A percentile compares a stretch with the other conserved stretches of the same genome.
phyloP scores from a whole-genome alignment of 805 yeast genomes.

The Hanseniaspora hatyaiensis region DNA sequence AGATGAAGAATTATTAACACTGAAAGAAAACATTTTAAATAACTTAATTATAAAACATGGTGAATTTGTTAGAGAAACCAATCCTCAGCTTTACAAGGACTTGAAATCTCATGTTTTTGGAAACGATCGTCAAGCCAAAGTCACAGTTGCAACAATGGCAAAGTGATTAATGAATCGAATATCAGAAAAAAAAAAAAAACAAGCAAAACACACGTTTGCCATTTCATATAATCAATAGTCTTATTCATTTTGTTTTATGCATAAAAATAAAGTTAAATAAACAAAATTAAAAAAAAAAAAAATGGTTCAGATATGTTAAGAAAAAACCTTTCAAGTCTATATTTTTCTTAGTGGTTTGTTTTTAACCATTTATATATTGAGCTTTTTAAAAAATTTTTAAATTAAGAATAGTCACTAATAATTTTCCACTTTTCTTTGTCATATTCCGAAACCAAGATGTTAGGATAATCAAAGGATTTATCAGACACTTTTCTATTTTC shows the following conservation, averaged over 20 bases:
- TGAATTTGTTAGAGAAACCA: conserved; percentile 12
- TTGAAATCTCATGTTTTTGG: conserved; percentile 11
- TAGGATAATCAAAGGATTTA: conserved; percentile 13
- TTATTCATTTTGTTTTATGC: no score
- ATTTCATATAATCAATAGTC: no score
- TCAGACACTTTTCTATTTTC: conserved; percentile 10
- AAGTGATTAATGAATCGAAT: neutral
- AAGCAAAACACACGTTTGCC: no score
- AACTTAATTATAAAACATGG: conserved; percentile 13
- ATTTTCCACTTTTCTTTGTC: conserved; percentile 30
- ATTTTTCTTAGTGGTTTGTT: no score
- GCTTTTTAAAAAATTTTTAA: no score
- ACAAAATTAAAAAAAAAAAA: no score
- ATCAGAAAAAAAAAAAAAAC: no score
- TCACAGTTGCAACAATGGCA: conserved; percentile 12
- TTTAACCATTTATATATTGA: neutral
- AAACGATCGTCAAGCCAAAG: conserved; percentile 4
- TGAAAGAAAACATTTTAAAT: conserved; percentile 10
- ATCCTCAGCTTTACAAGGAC: conserved; percentile 4
- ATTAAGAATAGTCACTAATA: conserved; percentile 14
- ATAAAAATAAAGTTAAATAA: no score
- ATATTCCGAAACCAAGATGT: conserved; percentile 26
- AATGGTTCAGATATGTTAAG: no score
- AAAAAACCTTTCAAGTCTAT: no score
- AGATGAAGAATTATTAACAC: conserved; percentile 4